Base-by-base conservation (phyloP, 2,329 filamentous ascomycete genomes). In the Fusarium musae region DNA sequence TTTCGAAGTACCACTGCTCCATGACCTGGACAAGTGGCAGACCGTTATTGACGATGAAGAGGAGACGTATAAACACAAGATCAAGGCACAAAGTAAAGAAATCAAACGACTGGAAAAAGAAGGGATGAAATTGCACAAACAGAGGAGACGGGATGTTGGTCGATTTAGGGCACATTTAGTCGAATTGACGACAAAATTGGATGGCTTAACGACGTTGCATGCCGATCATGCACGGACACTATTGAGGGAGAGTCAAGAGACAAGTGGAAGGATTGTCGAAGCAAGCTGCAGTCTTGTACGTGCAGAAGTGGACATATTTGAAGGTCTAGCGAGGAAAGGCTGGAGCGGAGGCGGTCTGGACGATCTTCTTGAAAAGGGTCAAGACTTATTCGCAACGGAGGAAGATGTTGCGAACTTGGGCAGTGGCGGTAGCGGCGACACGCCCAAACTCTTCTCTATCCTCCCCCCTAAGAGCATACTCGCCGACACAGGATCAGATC, bases 261-360 rank as follows among this genome's bases (percentile, higher is more conserved):
- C 90, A 72, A 91, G 89, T 75, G 84, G 81, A 32, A 85, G 85
- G 72, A 91, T 92, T 74, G 86, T 91, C 23, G 90, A 92, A 63
- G 89, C 90, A 23, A 88, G 88, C 76, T 91, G 90, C 76, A 90
- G 88, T 69, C 85, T 93, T 16, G 90, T 92, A 17, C 84, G 91
- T 23, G 91, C 91, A 61, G 91, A 93, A 81, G 88, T 93, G 26
- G 91, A 93, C 80, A 92, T 93, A 34, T 92, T 92, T 65, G 91
- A 93, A 82, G 85, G 87, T 30, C 82, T 93, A 30, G 90, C 91
- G 26, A 83, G 90, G 67, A 93, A 93, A 76, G 91, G 91, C 12
- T 92, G 90, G 91, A 87, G 84, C 26, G 91, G 91, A 42, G 91
- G 90, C 36, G 91, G 91, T 0, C 82, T 93, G 34, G 91, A 92